These are phyloP conservation scores for Linum trigynum DNA, from an alignment of 345 rosid genomes.

Conservation along the genomic window DNA sequence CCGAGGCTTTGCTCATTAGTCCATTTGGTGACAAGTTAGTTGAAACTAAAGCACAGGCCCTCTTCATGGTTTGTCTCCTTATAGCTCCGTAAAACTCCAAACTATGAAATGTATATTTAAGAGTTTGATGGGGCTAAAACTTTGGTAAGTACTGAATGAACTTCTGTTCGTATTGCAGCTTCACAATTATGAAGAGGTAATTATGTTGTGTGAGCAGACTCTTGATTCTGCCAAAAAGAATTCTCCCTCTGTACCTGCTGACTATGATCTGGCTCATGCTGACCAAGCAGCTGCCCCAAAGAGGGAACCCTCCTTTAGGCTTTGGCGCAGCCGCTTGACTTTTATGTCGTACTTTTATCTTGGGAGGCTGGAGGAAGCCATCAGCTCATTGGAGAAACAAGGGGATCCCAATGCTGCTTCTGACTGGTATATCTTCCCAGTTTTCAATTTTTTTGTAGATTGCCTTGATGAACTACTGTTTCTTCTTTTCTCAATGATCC, in stretches of 20 bases:
- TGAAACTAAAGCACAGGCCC: conserved; percentile 75
- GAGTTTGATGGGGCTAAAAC: conserved; percentile 4
- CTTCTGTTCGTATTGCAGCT: conserved; percentile 48
- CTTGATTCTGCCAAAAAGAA: conserved; percentile 63
- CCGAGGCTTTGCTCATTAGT: conserved; percentile 60
- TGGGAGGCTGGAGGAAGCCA: conserved; percentile 90
- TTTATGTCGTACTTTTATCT: conserved; percentile 67
- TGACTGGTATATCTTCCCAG: conserved; percentile 28
- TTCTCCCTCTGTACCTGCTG: conserved; percentile 24
- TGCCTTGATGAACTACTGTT: neutral
- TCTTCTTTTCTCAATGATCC: neutral
- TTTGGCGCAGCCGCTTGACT: conserved; percentile 59
- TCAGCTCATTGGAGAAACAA: conserved; percentile 57
- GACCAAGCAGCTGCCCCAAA: conserved; percentile 29
- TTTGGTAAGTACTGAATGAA: conserved; percentile 8
- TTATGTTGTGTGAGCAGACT: conserved; percentile 76
- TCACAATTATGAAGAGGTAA: conserved; percentile 70
- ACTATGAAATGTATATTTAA: neutral
- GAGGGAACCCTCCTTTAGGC: conserved; percentile 36
- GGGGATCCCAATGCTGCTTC: conserved; percentile 31
- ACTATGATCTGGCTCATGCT: conserved; percentile 19
- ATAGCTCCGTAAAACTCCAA: neutral
- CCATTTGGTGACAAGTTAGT: conserved; percentile 62
- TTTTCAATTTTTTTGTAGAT: no score
- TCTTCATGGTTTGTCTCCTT: conserved; percentile 46